Evolutionary conservation across 2,329 filamentous ascomycete genomes (phyloP).

Genomic region (Hypoxylon sp.): DNA sequence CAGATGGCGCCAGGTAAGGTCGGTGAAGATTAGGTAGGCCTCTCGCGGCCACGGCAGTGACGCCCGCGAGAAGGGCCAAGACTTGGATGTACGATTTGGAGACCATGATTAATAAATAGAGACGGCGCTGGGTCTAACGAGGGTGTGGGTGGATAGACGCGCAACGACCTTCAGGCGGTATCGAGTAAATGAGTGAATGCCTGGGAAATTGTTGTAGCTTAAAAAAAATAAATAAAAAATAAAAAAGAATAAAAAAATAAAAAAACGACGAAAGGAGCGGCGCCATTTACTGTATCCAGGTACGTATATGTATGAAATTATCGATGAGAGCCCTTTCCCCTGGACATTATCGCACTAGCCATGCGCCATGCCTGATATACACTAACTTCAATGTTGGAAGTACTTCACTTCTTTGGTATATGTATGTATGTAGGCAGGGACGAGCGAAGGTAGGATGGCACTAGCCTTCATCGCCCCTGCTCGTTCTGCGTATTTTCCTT

Average conservation of each 20-base stretch:
- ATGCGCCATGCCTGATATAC: background rate
- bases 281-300: background rate
- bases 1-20: slow-evolving; percentile 3
- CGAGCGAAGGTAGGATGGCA: slow-evolving; percentile 12
- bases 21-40: slow-evolving; percentile 16
- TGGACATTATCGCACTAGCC: background rate
- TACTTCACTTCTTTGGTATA: background rate
- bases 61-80: slow-evolving; percentile 9
- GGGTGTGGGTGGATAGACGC: background rate
- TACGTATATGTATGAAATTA: background rate
- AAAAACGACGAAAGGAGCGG: background rate
- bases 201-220: background rate
- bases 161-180: background rate
- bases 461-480: slow-evolving; percentile 6
- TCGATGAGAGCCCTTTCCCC: too few relatives aligned
- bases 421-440: background rate
- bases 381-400: background rate
- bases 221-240: too few relatives aligned
- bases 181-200: slow-evolving; percentile 2
- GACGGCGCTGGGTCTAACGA: background rate
- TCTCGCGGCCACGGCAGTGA: slow-evolving; percentile 19
- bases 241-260: too few relatives aligned
- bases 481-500: background rate
- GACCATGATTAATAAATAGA: background rate
- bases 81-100: background rate